Conservation (phyloP, 2,329 filamentous ascomycete genomes). For the Colletotrichum simmondsii region DNA sequence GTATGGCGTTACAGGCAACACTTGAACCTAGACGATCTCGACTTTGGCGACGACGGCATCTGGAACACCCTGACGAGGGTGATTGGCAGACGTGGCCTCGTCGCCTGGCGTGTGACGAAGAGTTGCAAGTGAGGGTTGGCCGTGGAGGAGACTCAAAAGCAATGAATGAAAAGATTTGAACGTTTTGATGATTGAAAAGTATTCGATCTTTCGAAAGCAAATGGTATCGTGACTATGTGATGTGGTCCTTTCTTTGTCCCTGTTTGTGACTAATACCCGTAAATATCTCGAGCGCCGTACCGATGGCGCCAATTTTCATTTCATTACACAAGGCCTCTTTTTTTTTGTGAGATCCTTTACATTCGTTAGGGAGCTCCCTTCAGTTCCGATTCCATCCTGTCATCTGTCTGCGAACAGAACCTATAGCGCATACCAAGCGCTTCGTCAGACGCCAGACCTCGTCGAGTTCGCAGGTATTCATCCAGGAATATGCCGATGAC, state of each 20-base stretch:
- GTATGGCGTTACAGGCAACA: conserved; percentile 77
- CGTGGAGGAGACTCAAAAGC: neutral
- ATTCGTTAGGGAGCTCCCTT: neutral
- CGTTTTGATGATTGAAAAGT: conserved; percentile 27
- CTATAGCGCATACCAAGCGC: neutral
- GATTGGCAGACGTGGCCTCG: conserved; percentile 70
- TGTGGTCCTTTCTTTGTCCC: neutral
- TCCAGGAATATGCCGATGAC: neutral
- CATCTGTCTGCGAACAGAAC: neutral
- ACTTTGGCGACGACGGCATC: conserved; percentile 81
- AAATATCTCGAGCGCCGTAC: neutral
- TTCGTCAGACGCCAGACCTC: neutral
- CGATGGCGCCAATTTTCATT: neutral
- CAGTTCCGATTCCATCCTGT: neutral
- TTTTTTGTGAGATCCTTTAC: neutral
- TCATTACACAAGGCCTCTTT: neutral
- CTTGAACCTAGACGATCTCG: conserved; percentile 82
- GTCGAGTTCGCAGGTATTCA: neutral
- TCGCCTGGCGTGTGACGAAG: conserved; percentile 73
- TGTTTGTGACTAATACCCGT: neutral
- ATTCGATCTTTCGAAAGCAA: neutral
- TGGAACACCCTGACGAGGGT: conserved; percentile 77
- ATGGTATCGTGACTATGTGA: conserved; percentile 23
- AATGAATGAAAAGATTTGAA: conserved; percentile 23
- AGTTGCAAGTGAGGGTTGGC: conserved; percentile 53